Evolutionary conservation across 2,329 filamentous ascomycete genomes (phyloP).

Genomic region (Pyrenochaeta sp.): DNA sequence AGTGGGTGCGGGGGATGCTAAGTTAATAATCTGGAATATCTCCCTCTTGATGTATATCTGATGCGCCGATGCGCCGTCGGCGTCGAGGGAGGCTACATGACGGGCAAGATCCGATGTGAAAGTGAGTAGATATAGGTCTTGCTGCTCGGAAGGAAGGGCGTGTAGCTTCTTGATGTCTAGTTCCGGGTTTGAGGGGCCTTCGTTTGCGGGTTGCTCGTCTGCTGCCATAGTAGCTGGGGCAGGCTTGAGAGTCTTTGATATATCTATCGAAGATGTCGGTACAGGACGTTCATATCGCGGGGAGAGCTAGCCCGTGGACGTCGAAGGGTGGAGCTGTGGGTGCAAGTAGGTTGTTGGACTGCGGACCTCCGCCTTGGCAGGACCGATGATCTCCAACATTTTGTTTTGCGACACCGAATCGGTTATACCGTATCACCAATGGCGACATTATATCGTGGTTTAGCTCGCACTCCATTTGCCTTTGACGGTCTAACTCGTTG

Average conservation of each 20-base stretch:
- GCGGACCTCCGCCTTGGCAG: slow-evolving; percentile 41
- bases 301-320: slow-evolving; percentile 22
- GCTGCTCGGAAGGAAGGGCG: slow-evolving; percentile 88
- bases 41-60: slow-evolving; percentile 94
- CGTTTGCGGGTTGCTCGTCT: slow-evolving; percentile 44
- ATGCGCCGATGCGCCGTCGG: slow-evolving; percentile 84
- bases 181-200: slow-evolving; percentile 68
- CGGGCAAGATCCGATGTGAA: slow-evolving; percentile 84
- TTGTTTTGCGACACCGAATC: slow-evolving; percentile 6
- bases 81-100: slow-evolving; percentile 77
- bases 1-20: slow-evolving; percentile 81
- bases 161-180: slow-evolving; percentile 92
- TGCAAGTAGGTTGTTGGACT: slow-evolving; percentile 22
- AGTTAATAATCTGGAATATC: slow-evolving; percentile 89
- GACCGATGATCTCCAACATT: slow-evolving; percentile 26
- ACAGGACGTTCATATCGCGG: slow-evolving; percentile 32
- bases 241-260: slow-evolving; percentile 16
- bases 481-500: slow-evolving; percentile 22
- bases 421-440: slow-evolving; percentile 18
- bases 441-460: slow-evolving; percentile 33
- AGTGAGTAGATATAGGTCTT: slow-evolving; percentile 91
- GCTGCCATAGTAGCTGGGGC: slow-evolving; percentile 33
- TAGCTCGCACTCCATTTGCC: slow-evolving; percentile 19
- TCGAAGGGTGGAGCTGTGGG: slow-evolving; percentile 29
- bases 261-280: slow-evolving; percentile 8